Conservation (phyloP, 148 eudicot species). For the Bassia scoparia region DNA sequence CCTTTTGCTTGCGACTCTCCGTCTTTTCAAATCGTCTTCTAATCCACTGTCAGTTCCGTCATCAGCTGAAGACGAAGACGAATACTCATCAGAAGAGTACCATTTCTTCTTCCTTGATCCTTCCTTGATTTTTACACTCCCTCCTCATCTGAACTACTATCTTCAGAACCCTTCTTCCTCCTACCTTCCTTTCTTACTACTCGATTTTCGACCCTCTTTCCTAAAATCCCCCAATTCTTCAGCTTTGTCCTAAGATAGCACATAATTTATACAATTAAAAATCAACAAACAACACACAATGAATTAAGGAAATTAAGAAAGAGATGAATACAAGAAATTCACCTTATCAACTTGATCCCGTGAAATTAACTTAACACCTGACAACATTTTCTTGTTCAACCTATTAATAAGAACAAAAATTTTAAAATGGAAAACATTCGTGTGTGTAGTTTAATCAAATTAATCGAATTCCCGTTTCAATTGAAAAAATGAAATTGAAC, state of each 20-base stretch:
- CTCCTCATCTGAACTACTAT: slow-evolving; percentile 68
- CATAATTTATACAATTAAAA: background rate
- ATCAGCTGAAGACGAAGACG: slow-evolving; percentile 31
- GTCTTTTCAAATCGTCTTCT: slow-evolving; percentile 29
- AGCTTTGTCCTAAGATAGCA: slow-evolving; percentile 34
- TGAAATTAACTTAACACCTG: slow-evolving; percentile 76
- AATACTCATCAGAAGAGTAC: slow-evolving; percentile 71
- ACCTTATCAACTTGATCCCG: slow-evolving; percentile 68
- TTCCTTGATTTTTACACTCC: slow-evolving; percentile 41
- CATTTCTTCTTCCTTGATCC: slow-evolving; percentile 71
- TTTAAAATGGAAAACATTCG: too few species aligned
- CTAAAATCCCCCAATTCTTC: slow-evolving; percentile 33
- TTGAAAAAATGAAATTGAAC: too few species aligned
- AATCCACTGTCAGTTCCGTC: slow-evolving; percentile 34
- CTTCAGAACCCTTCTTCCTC: slow-evolving; percentile 37
- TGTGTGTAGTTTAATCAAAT: too few species aligned
- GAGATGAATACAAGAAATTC: slow-evolving; percentile 17
- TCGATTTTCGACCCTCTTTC: slow-evolving; percentile 34
- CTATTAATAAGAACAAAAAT: too few species aligned
- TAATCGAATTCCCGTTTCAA: too few species aligned
- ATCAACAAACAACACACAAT: background rate
- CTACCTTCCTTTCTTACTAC: slow-evolving; percentile 37
- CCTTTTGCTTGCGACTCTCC: slow-evolving; percentile 35
- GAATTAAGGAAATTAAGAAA: background rate
- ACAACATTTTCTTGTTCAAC: slow-evolving; percentile 43